Percentiles rank a stretch among this genome's conserved stretches.
phyloP scores from a whole-genome alignment of 371 early-diverging fungal species.

The Paraphysoderma sedebokerense region DNA sequence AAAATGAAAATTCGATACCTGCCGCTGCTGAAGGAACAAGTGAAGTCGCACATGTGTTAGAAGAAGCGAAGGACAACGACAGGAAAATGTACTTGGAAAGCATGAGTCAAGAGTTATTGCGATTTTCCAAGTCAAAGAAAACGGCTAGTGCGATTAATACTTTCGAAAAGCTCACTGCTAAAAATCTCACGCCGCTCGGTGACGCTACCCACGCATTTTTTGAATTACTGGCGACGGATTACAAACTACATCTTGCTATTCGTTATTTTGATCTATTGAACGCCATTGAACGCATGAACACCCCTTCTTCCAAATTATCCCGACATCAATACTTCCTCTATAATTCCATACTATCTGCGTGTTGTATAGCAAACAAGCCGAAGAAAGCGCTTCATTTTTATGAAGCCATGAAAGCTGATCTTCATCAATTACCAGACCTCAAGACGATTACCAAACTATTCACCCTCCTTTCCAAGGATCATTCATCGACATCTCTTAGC shows the following conservation, averaged over 20 bases:
- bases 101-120: neutral
- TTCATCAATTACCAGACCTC: neutral
- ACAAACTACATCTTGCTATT: neutral
- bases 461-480: neutral
- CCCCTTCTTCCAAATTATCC: neutral
- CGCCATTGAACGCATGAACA: neutral
- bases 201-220: slow-evolving; percentile 1
- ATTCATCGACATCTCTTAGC: neutral
- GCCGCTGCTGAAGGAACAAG: too few species aligned
- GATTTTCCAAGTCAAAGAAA: neutral
- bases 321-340: neutral
- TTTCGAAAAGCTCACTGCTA: neutral
- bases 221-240: neutral
- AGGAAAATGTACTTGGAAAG: neutral
- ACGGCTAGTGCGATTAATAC: neutral
- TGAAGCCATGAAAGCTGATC: neutral
- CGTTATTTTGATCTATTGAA: neutral
- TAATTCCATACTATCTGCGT: neutral
- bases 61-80: too few species aligned
- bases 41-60: too few species aligned
- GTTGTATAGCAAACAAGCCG: neutral
- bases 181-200: neutral
- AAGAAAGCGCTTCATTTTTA: neutral
- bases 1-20: too few species aligned
- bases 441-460: neutral